phyloP scores from a whole-genome alignment of 768 basidiomycete species.

The Artomyces pyxidatus region DNA sequence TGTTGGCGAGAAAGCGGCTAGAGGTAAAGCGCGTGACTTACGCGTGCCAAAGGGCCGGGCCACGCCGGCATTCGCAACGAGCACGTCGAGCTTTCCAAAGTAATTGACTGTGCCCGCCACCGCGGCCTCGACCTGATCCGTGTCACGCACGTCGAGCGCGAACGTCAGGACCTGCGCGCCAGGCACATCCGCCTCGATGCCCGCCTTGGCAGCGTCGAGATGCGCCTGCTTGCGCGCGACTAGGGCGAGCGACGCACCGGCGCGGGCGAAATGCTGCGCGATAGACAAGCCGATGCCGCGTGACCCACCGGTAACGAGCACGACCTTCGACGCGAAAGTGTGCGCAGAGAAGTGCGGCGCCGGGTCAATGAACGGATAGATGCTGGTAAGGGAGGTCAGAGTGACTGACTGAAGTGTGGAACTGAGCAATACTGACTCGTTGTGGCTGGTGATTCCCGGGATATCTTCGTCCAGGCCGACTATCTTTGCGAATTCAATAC shows the following conservation, averaged over 20 bases:
- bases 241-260: constrained; percentile 22
- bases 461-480: too few species aligned
- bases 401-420: too few species aligned
- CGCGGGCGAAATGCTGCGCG: constrained; percentile 20
- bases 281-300: constrained; percentile 23
- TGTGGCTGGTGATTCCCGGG: too few species aligned
- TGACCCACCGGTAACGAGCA: constrained; percentile 22
- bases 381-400: too few species aligned
- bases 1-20: background rate
- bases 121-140: constrained; percentile 17
- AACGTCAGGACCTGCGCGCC: constrained; percentile 15
- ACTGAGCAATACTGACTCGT: too few species aligned
- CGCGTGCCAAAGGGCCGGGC: background rate
- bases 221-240: constrained; percentile 15
- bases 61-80: constrained; percentile 22
- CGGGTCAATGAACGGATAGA: constrained; percentile 23
- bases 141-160: constrained; percentile 19
- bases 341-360: constrained; percentile 8
- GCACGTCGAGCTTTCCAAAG: constrained; percentile 24
- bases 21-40: too few species aligned
- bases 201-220: constrained; percentile 17
- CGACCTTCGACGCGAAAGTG: constrained; percentile 19
- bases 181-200: constrained; percentile 10
- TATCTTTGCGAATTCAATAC: too few species aligned
- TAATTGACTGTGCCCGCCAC: constrained; percentile 16